Evolutionary conservation across 2,329 filamentous ascomycete genomes (phyloP), one percentile per base, ranked within the genome.

Genomic region (Fusarium coffeatum): DNA sequence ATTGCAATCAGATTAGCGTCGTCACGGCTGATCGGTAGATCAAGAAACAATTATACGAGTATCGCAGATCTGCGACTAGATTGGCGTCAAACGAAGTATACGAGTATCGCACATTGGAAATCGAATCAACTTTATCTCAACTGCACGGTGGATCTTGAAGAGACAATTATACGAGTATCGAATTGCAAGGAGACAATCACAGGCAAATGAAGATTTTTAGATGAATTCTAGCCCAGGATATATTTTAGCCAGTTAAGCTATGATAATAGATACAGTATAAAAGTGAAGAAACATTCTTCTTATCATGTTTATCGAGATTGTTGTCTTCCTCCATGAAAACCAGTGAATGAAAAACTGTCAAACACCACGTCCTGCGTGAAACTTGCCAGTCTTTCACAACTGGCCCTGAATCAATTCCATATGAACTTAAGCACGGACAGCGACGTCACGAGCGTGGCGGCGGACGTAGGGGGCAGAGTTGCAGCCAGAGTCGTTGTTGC

Each of bases 331-430:
- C 16, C 10, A 12, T 11, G 25, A 12, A 37, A 15, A 4, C 23
- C 47, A 61, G 28, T 30, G 18, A 22, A 47, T 47, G 34, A 55
- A 22, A 63, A 59, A 53, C 47, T 48, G 43, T 23, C 22, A 55
- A 55, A 47, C 58, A 55, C 30, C 59, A 63, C 57, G 59, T 42
- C 59, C 59, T 20, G 59, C 59, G 59, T 63, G 59, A 43, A 63
- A 27, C 48, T 63, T 43, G 48, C 57, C 51, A 47, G 30, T 37
- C 20, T 27, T 12, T 55, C 42, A 34, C n/a, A 27, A 34, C 45
- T 55, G 27, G 20, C 47, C 25, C 34, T 42, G 4, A 34, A 62
- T 63, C 58, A 42, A 55, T 15, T n/a, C 7, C 9, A 25, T 13
- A 4, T 1, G 8, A 11, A 13, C 45, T 62, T 46, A 60, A 25